Conservation (phyloP, 1,284 basidiomycete genomes). For the Moesziomyces antarcticus region DNA sequence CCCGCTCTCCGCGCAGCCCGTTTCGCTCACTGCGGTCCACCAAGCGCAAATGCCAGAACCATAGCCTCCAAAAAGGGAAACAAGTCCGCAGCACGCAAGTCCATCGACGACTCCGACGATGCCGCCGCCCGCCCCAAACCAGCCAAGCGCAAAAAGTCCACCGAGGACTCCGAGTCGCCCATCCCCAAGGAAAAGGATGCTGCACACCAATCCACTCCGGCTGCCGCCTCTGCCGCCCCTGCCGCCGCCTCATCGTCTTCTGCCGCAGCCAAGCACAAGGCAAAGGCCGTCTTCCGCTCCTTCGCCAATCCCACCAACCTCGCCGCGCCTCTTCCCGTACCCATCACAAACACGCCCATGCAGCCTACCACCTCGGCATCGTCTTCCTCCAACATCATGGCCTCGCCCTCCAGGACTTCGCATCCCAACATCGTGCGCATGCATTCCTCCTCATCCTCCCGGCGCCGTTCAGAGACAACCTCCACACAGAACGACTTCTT, state of each 20-base stretch:
- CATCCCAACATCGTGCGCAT: slow-evolving; percentile 15
- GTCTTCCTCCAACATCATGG: slow-evolving; percentile 11
- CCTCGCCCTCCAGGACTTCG: slow-evolving; percentile 12
- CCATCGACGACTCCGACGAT: slow-evolving; percentile 18
- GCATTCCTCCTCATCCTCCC: slow-evolving; percentile 16
- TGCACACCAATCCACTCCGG: background rate
- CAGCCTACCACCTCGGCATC: slow-evolving; percentile 8
- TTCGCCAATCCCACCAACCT: slow-evolving; percentile 59
- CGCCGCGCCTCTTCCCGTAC: slow-evolving; percentile 43
- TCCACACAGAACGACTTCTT: slow-evolving; percentile 15
- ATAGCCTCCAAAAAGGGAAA: slow-evolving; percentile 44
- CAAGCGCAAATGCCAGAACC: slow-evolving; percentile 41
- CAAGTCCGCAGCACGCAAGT: slow-evolving; percentile 27
- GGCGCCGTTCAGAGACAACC: slow-evolving; percentile 29
- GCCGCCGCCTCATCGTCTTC: background rate
- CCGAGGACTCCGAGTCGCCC: slow-evolving; percentile 5
- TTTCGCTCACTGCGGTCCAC: slow-evolving; percentile 55
- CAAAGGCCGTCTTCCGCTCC: slow-evolving; percentile 57
- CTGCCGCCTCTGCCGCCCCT: background rate
- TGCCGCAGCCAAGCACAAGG: slow-evolving; percentile 37
- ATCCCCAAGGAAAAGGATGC: slow-evolving; percentile 8
- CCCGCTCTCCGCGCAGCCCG: slow-evolving; percentile 56
- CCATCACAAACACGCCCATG: slow-evolving; percentile 14
- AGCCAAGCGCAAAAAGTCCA: slow-evolving; percentile 34
- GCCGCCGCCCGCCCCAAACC: slow-evolving; percentile 9